Evolutionary conservation across 1,284 basidiomycete genomes (phyloP), one percentile per base, ranked within the genome.

Genomic region (Anthracocystis walkeri): DNA sequence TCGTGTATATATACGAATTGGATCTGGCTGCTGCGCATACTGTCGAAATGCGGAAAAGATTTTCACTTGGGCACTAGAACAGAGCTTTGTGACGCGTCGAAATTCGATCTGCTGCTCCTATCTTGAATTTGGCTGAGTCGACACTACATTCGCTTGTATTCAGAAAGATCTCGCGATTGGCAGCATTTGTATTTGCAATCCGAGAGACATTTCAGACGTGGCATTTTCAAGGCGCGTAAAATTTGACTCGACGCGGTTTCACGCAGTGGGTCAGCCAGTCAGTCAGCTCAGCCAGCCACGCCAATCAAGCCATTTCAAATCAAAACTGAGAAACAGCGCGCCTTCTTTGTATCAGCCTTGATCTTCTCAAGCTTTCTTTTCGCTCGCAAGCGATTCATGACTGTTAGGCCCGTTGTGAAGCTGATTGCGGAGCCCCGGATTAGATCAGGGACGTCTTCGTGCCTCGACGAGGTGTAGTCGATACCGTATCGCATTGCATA

Each of bases 1-100:
- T 38, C 38, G 48, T 20, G 25, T 74, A 56, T 74, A 68, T 74
- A 74, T 74, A 74, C 58, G 20, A 55, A 44, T 29, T 18, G 33
- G 12, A 3, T 45, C 3, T 10, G n/a, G 23, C 16, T 25, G 10
- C 40, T 20, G 20, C 1, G 16, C 16, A 65, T 54, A 71, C 68
- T 23, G 62, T 41, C 44, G 45, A 61, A 57, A 53, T 61, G 67
- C 62, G 16, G 12, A 20, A 44, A 69, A 53, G 11, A 41, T 38
- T 71, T 61, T 27, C 18, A n/a, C 4, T n/a, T 8, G 31, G 54
- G 62, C 62, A 58, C 55, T 35, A 18, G 44, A 44, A 40, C 62
- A 65, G 68, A 58, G 68, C 46, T 23, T 53, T 59, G 56, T 11
- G 42, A 51, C 29, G n/a, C 23, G 21, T 41, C 23, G 21, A 58